Percentiles rank a stretch among this genome's conserved stretches.
These are phyloP conservation scores for Tolypocladium pustulatum DNA, from an alignment of 2,329 filamentous ascomycete genomes.

Conservation along the genomic window DNA sequence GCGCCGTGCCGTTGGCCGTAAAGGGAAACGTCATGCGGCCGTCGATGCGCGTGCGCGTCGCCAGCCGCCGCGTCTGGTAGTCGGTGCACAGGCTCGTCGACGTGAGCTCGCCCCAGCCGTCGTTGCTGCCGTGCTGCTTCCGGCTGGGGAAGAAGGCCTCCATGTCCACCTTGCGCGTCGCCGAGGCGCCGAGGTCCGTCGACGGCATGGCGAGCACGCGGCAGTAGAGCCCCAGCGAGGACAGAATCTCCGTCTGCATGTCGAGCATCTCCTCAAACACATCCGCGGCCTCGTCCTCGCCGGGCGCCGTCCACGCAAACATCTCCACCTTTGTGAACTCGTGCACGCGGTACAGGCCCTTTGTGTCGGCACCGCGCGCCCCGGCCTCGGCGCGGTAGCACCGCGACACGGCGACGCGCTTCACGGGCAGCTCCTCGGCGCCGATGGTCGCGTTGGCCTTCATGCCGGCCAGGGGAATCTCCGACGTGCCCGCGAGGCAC, in stretches of 20 bases:
- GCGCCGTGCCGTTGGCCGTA: constrained; percentile 87
- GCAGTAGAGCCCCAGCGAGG: constrained; percentile 67
- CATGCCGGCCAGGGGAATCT: constrained; percentile 90
- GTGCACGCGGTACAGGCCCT: constrained; percentile 91
- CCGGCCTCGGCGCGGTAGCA: constrained; percentile 95
- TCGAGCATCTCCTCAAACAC: constrained; percentile 78
- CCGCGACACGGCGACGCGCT: constrained; percentile 74
- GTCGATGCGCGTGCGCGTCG: constrained; percentile 55
- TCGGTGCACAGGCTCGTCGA: constrained; percentile 87
- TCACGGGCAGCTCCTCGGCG: constrained; percentile 58
- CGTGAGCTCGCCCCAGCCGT: constrained; percentile 88
- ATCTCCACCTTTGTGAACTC: constrained; percentile 98
- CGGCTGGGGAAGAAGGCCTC: constrained; percentile 89
- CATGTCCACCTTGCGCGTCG: constrained; percentile 80
- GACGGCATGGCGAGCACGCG: constrained; percentile 90
- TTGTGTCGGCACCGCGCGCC: constrained; percentile 78
- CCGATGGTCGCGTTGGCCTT: constrained; percentile 64
- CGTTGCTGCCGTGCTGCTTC: constrained; percentile 25
- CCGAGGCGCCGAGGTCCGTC: constrained; percentile 79
- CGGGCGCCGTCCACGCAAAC: constrained; percentile 77
- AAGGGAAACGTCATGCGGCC: constrained; percentile 62
- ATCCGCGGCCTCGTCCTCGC: constrained; percentile 34
- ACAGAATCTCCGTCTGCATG: constrained; percentile 77
- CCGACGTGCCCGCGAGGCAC: constrained; percentile 77
- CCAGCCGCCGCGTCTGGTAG: constrained; percentile 78